Evolutionary conservation across 768 basidiomycete genomes (phyloP).

Genomic region (Gymnopilus dilepis): DNA sequence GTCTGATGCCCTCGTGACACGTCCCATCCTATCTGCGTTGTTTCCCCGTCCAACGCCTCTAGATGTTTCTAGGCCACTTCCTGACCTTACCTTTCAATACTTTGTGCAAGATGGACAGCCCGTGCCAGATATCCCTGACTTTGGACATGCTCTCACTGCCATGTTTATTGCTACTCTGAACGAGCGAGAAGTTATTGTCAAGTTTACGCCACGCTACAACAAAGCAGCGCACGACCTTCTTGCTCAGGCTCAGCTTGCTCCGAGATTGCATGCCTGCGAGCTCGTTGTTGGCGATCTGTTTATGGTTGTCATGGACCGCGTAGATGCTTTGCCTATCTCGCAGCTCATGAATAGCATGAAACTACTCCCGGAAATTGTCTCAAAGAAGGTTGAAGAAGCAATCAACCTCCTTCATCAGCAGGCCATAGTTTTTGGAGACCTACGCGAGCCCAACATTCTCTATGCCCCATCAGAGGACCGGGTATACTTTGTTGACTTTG

Average conservation of each 20-base stretch:
- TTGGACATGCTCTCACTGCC: conserved; percentile 20
- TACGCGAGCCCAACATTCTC: conserved; percentile 31
- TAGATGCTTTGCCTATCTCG: conserved; percentile 20
- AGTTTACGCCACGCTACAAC: conserved; percentile 28
- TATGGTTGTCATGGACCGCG: conserved; percentile 28
- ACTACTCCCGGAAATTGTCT: conserved; percentile 14
- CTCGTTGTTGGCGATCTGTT: conserved; percentile 24
- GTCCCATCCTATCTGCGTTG: conserved; percentile 8
- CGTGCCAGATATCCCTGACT: conserved; percentile 16
- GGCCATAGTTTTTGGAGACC: conserved; percentile 34
- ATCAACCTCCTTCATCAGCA: conserved; percentile 21
- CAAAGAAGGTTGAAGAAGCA: conserved; percentile 15
- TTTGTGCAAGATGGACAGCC: conserved; percentile 20
- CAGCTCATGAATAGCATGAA: conserved; percentile 30
- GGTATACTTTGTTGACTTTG: conserved; percentile 33
- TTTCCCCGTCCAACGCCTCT: conserved; percentile 18
- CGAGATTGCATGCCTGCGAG: conserved; percentile 23
- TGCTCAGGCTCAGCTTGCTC: conserved; percentile 20
- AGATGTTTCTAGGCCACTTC: conserved; percentile 14
- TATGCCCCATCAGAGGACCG: conserved; percentile 11
- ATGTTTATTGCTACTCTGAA: conserved; percentile 26
- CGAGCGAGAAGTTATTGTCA: conserved; percentile 26
- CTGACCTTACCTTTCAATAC: conserved; percentile 18
- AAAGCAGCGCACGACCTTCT: conserved; percentile 23
- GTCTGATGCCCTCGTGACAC: neutral